Conservation (phyloP, 768 basidiomycete species). For the Tephrocybe sp. region DNA sequence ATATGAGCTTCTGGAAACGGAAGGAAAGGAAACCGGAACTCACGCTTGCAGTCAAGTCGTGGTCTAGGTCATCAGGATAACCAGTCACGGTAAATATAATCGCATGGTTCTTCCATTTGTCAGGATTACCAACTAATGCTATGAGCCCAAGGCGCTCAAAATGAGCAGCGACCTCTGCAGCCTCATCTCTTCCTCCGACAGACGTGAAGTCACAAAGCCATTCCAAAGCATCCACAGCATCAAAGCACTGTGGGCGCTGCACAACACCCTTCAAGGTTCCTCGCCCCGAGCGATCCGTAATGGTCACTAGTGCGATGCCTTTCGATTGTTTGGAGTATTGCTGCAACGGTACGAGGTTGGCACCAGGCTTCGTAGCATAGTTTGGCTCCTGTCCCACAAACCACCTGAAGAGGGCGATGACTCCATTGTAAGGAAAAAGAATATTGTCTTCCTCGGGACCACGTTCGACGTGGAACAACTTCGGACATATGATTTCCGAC, state of each 20-base stretch:
- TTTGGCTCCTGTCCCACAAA: slow-evolving; percentile 70
- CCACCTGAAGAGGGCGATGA: slow-evolving; percentile 71
- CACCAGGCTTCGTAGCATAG: slow-evolving; percentile 36
- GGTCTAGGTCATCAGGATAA: background rate
- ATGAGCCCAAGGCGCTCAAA: slow-evolving; percentile 75
- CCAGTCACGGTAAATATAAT: slow-evolving; percentile 58
- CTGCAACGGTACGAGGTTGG: slow-evolving; percentile 17
- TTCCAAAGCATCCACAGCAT: slow-evolving; percentile 64
- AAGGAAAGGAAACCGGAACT: background rate
- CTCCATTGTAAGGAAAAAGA: slow-evolving; percentile 62
- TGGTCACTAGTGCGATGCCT: slow-evolving; percentile 4
- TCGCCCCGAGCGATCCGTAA: slow-evolving; percentile 4
- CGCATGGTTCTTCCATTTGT: slow-evolving; percentile 54
- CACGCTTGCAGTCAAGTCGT: slow-evolving; percentile 2
- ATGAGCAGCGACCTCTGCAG: slow-evolving; percentile 74
- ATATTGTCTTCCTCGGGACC: slow-evolving; percentile 73
- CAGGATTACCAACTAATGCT: slow-evolving; percentile 59
- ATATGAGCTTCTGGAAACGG: background rate
- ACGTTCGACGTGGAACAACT: slow-evolving; percentile 75
- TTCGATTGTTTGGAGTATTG: slow-evolving; percentile 8
- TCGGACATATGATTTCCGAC: slow-evolving; percentile 73
- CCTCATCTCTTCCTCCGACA: slow-evolving; percentile 73
- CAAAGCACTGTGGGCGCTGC: slow-evolving; percentile 45
- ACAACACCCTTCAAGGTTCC: slow-evolving; percentile 2
- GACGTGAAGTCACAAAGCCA: slow-evolving; percentile 83